These are phyloP conservation scores for Exobasidium rhododendri DNA, from an alignment of 1,284 basidiomycete genomes.

Conservation along the genomic window DNA sequence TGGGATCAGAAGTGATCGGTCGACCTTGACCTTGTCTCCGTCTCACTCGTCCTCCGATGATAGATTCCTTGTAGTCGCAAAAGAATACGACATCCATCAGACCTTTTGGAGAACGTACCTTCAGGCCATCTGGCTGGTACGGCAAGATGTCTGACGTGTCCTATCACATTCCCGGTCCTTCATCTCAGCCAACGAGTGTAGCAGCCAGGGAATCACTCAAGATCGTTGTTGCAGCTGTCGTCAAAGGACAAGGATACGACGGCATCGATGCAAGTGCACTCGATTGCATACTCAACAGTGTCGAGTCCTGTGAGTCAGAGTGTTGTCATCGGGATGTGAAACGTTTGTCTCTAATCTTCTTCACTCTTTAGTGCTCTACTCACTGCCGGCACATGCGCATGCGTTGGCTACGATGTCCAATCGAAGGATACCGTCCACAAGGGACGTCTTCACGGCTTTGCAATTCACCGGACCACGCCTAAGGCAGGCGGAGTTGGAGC, in stretches of 20 bases:
- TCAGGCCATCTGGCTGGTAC: too few relatives aligned
- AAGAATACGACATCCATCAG: too few relatives aligned
- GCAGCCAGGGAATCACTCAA: background rate
- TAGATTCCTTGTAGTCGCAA: too few relatives aligned
- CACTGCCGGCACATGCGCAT: background rate
- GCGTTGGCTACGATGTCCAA: background rate
- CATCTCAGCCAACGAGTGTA: background rate
- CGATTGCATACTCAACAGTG: background rate
- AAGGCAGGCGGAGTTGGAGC: background rate
- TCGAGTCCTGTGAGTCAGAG: background rate
- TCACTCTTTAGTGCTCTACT: background rate
- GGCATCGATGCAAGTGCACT: conserved; percentile 10
- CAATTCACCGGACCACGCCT: background rate
- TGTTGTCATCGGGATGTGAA: background rate
- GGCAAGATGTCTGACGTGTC: background rate
- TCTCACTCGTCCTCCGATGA: too few relatives aligned
- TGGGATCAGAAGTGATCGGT: too few relatives aligned
- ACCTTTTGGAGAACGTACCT: too few relatives aligned
- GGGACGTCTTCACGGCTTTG: conserved; percentile 2
- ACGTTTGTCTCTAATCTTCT: background rate
- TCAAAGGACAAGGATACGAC: conserved; percentile 9
- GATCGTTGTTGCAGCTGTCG: conserved; percentile 2
- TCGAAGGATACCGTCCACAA: background rate
- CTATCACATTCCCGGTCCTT: background rate
- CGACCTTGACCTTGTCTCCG: too few relatives aligned